These are phyloP conservation scores for Syzygium aromaticum DNA, from an alignment of 345 rosid genomes.

Conservation along the genomic window DNA sequence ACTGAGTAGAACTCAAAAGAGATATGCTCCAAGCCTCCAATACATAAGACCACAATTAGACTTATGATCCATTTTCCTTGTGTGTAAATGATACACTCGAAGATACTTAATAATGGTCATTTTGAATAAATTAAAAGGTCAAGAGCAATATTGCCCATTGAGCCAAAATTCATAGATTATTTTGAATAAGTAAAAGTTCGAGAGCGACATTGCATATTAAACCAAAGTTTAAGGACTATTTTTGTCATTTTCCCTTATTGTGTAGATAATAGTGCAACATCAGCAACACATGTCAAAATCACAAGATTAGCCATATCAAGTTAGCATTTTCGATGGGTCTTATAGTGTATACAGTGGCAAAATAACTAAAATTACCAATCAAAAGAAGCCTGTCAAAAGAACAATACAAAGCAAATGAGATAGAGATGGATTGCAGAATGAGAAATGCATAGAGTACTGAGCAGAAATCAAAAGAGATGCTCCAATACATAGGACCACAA, in stretches of 20 bases:
- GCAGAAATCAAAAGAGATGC: not conserved
- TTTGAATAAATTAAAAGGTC: too few relatives aligned
- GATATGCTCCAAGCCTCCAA: not conserved
- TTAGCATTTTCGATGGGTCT: not conserved
- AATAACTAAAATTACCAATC: not conserved
- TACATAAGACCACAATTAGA: not conserved
- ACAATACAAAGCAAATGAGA: not conserved
- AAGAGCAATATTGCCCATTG: too few relatives aligned
- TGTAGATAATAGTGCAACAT: not conserved
- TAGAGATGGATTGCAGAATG: not conserved
- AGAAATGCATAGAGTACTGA: not conserved
- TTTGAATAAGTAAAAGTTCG: too few relatives aligned
- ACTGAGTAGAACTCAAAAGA: not conserved
- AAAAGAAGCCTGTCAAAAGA: not conserved
- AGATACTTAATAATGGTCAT: not conserved
- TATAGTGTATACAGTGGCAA: not conserved
- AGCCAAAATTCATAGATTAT: too few relatives aligned
- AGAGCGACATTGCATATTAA: too few relatives aligned
- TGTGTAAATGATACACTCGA: not conserved
- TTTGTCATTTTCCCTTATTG: too few relatives aligned
- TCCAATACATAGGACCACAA: not conserved
- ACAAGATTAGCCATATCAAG: not conserved
- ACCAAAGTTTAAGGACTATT: too few relatives aligned
- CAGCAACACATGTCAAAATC: not conserved
- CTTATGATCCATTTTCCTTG: not conserved